These are phyloP conservation scores for Blastobotrys chiropterorum DNA, from an alignment of 805 yeast genomes.

Conservation along the genomic window DNA sequence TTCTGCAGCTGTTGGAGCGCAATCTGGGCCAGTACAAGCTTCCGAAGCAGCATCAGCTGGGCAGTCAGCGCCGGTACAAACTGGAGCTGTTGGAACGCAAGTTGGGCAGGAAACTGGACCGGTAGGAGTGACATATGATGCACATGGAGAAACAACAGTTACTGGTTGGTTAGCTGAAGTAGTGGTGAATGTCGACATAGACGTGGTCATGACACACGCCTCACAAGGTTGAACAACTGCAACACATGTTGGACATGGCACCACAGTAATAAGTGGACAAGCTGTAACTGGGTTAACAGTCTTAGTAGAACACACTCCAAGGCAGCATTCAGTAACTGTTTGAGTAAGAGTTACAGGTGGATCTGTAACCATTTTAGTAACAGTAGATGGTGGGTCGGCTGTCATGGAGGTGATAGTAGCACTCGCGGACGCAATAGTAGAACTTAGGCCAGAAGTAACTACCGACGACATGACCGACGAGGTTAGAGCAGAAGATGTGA, in stretches of 20 bases:
- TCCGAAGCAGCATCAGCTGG: neutral
- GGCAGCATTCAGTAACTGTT: slow-evolving; percentile 1
- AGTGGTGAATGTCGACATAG: neutral
- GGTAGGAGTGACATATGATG: neutral
- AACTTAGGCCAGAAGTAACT: neutral
- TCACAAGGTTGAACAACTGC: slow-evolving; percentile 1
- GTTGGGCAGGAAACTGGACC: neutral
- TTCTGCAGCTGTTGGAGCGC: neutral
- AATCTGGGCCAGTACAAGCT: neutral
- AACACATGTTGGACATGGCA: neutral
- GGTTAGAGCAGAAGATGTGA: neutral
- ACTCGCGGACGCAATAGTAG: neutral
- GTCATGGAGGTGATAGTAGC: neutral
- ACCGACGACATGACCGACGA: neutral
- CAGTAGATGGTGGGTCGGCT: neutral
- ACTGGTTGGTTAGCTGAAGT: neutral
- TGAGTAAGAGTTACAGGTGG: slow-evolving; percentile 1
- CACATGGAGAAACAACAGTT: slow-evolving; percentile 1
- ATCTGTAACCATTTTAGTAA: neutral
- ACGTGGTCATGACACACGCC: neutral
- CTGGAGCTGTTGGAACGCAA: neutral
- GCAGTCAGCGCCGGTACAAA: neutral
- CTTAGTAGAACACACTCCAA: neutral
- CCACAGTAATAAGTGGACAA: neutral
- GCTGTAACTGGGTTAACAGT: neutral